phyloP scores from a whole-genome alignment of 139 green algal species.

The Chlamydomonas eustigma region DNA sequence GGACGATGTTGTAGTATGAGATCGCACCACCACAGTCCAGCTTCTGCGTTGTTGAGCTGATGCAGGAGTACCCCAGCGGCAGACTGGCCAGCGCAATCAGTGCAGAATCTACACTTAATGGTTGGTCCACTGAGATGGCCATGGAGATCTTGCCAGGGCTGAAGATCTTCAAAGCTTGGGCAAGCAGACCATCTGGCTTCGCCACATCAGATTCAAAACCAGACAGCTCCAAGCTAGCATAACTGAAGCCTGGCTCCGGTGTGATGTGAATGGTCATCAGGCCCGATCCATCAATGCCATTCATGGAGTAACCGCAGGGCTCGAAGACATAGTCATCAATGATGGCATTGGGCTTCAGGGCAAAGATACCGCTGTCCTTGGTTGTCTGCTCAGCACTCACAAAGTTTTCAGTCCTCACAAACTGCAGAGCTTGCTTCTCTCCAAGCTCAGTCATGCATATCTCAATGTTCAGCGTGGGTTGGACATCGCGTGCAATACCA shows the following conservation, averaged over 20 bases:
- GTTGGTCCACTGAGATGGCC: constrained; percentile 40
- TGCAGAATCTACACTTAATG: constrained; percentile 7
- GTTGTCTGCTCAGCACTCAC: constrained; percentile 58
- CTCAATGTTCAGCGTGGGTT: constrained; percentile 80
- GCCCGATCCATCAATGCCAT: constrained; percentile 68
- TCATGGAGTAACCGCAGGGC: constrained; percentile 98
- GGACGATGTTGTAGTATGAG: constrained; percentile 6
- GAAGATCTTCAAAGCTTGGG: constrained; percentile 49
- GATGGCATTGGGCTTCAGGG: constrained; percentile 64
- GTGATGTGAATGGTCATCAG: constrained; percentile 98
- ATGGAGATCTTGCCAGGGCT: constrained; percentile 41
- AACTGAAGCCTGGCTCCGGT: constrained; percentile 86
- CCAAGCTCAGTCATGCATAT: constrained; percentile 94
- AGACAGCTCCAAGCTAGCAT: constrained; percentile 88
- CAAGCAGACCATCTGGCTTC: constrained; percentile 24
- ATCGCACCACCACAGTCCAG: constrained; percentile 10
- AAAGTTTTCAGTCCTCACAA: constrained; percentile 69
- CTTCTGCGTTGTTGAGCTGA: constrained; percentile 35
- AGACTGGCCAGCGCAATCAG: constrained; percentile 11
- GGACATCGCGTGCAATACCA: constrained; percentile 3
- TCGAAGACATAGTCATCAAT: constrained; percentile 99
- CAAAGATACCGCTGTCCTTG: constrained; percentile 58
- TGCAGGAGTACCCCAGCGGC: constrained; percentile 38
- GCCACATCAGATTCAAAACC: constrained; percentile 50
- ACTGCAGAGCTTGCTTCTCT: constrained; percentile 54